Conservation (phyloP, 768 basidiomycete genomes). For the Neoboletus subvelutipes region DNA sequence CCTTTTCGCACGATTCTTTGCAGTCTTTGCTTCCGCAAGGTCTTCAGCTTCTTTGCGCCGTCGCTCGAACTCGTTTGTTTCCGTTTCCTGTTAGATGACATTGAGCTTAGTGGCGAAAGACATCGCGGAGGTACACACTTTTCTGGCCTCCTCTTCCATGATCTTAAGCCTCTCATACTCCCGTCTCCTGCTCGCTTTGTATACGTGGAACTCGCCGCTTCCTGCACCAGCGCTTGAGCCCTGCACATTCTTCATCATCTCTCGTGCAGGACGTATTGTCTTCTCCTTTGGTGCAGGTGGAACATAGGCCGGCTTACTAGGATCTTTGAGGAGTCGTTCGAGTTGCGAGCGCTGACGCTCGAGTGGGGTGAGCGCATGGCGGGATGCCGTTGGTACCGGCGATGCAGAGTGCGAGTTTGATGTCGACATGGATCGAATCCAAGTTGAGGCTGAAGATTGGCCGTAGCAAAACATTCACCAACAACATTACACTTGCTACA, state of each 20-base stretch:
- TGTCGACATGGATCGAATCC: conserved; percentile 25
- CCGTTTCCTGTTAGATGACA: conserved; percentile 54
- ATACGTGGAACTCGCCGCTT: conserved; percentile 97
- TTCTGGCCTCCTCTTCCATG: conserved; percentile 78
- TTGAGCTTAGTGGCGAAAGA: neutral
- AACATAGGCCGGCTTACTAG: conserved; percentile 75
- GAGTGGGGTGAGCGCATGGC: conserved; percentile 50
- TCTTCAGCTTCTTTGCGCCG: conserved; percentile 72
- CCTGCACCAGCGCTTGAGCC: conserved; percentile 97
- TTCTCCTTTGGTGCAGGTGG: conserved; percentile 84
- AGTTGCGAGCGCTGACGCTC: conserved; percentile 67
- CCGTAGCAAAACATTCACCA: conserved; percentile 20
- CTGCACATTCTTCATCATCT: conserved; percentile 99
- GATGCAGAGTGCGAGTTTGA: conserved; percentile 34
- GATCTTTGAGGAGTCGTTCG: conserved; percentile 87
- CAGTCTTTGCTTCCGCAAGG: conserved; percentile 80
- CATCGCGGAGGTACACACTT: conserved; percentile 46
- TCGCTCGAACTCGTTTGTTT: conserved; percentile 69
- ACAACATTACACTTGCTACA: conserved; percentile 18
- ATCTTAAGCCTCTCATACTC: conserved; percentile 94
- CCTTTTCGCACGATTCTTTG: conserved; percentile 92
- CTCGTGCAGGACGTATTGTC: conserved; percentile 74
- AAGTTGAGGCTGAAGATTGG: neutral
- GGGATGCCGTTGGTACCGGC: conserved; percentile 30
- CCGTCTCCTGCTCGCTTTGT: conserved; percentile 89